Percentiles rank a stretch among this genome's conserved stretches.
phyloP scores from a whole-genome alignment of 225 moss, liverwort and hornwort genomes.

The Neckera pumila region DNA sequence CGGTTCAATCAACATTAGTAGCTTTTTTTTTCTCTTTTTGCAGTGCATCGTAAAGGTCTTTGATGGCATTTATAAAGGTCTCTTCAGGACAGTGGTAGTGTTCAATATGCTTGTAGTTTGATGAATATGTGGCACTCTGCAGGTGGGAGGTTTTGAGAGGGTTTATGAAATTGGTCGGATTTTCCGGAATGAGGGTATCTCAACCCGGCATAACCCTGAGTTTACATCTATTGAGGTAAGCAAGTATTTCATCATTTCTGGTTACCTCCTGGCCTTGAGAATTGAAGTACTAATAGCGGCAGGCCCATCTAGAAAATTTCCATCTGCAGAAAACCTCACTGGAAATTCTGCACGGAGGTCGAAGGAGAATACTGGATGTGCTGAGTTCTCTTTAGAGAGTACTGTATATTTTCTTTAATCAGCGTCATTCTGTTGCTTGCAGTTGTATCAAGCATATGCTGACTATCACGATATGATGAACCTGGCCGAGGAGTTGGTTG shows the following conservation, averaged over 20 bases:
- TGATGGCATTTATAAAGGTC: neutral
- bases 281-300: neutral
- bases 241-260: neutral
- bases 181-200: constrained; percentile 93
- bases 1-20: neutral
- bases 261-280: neutral
- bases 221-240: constrained; percentile 94
- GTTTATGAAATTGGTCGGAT: constrained; percentile 97
- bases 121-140: constrained; percentile 1
- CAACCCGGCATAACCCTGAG: constrained; percentile 97
- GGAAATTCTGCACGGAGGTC: neutral
- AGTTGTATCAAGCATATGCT: constrained; percentile 99
- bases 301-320: neutral
- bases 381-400: neutral
- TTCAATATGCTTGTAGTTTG: neutral
- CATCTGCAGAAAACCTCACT: neutral
- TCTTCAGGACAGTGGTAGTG: neutral
- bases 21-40: neutral
- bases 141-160: constrained; percentile 99
- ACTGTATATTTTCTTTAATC: neutral
- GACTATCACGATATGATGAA: constrained; percentile 98
- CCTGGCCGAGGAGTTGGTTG: constrained; percentile 86
- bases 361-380: neutral
- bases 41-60: neutral
- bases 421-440: neutral